phyloP scores from a whole-genome alignment of 768 basidiomycete genomes.

The Terana coerulea region DNA sequence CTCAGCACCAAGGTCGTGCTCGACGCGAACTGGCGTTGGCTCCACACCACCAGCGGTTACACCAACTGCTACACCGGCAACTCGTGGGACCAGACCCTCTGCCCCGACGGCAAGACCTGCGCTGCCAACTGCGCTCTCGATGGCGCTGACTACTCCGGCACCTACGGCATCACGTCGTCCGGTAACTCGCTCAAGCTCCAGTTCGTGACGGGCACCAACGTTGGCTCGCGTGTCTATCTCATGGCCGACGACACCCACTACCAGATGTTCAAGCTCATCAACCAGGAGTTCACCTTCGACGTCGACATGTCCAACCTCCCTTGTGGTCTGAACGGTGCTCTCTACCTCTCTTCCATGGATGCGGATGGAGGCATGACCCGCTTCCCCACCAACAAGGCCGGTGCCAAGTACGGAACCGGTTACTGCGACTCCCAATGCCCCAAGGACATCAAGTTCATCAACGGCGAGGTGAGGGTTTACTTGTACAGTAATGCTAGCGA shows the following conservation, averaged over 20 bases:
- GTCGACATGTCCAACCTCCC: conserved; percentile 43
- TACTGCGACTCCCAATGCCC: conserved; percentile 60
- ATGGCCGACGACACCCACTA: conserved; percentile 40
- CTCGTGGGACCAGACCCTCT: conserved; percentile 44
- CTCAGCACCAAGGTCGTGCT: conserved; percentile 32
- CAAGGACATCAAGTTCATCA: conserved; percentile 51
- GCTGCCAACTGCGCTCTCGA: conserved; percentile 28
- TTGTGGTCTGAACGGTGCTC: conserved; percentile 52
- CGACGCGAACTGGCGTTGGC: conserved; percentile 50
- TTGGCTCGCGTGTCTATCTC: conserved; percentile 39
- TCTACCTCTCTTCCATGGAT: conserved; percentile 56
- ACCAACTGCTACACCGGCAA: conserved; percentile 49
- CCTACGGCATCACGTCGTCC: conserved; percentile 25
- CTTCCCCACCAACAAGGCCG: conserved; percentile 47
- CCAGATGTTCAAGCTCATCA: conserved; percentile 41
- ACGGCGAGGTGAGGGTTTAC: conserved; percentile 37
- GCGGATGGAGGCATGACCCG: conserved; percentile 45
- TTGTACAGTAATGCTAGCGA: neutral
- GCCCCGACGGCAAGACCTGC: conserved; percentile 43
- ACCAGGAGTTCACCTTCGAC: conserved; percentile 40
- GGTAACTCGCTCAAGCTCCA: conserved; percentile 24
- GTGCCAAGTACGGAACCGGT: conserved; percentile 43
- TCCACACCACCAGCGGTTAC: conserved; percentile 22
- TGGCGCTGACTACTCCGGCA: conserved; percentile 27
- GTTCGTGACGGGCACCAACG: conserved; percentile 24